Base-by-base conservation (phyloP, 1,139 yeast genomes). In the Sugiyamaella xylanicola region DNA sequence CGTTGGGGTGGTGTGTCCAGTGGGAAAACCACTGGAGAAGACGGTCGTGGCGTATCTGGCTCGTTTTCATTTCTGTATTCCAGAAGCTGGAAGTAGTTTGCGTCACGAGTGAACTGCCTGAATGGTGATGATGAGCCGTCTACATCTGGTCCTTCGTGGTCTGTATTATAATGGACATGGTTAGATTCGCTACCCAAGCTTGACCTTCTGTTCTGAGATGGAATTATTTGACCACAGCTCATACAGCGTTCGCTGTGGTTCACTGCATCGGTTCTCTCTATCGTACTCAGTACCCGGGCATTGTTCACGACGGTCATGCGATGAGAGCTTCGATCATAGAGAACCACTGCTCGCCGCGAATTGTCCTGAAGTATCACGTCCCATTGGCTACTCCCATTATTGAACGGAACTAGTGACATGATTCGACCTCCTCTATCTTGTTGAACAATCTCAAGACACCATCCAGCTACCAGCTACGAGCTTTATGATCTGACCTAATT, bases 321-420 rank as follows among this genome's bases (percentile, higher is more conserved):
- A 19, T 66, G 63, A 16, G 70, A 67, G 4, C 58, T 46, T 17
- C 61, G 53, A 57, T 72, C 72, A 48, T 67, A 70, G 16, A 72
- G 55, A 4, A 72, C 74, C 32, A 72, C 61, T 7, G 74, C 70
- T 21, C 66, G 64, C 8, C 66, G 32, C 3, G 40, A 15, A 13
- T 36, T 35, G 42, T 47, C 43, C 17, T 51, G 57, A 20, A 71
- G 55, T 1, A 71, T 73, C 16, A 71, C 66, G 47, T 65, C 64
- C 67, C 71, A 69, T 42, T 58, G 59, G 20, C 57, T 60, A 35
- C 58, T 51, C 17, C 58, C 60, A 32, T 36, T 41, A 39, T 61
- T 59, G 41, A 65, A 65, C 4, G 71, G 70, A 17, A 70, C 63
- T 29, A 70, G 52, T 7, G 74, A 70, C 74, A 70, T 69, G 39